Conservation (phyloP, 495 filamentous ascomycete species). For the Penicillium nucicola region DNA sequence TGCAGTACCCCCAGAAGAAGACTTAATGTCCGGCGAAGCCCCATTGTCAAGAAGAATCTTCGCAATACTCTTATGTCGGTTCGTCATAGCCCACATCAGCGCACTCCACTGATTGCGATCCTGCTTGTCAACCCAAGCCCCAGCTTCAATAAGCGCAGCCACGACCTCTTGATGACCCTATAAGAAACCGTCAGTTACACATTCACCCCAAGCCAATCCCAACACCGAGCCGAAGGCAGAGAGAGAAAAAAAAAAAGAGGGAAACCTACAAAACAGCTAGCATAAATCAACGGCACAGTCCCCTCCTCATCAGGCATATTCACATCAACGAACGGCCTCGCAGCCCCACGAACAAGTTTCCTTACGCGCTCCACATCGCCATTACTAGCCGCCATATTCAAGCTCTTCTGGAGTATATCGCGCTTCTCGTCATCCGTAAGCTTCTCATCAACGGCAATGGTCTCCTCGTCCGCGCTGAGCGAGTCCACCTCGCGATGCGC, state of each 20-base stretch:
- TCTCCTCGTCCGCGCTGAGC: conserved; percentile 73
- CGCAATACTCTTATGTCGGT: conserved; percentile 91
- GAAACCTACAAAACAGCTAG: conserved; percentile 89
- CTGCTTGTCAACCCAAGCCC: conserved; percentile 89
- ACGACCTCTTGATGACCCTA: conserved; percentile 93
- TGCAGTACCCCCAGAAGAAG: conserved; percentile 88
- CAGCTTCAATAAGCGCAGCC: conserved; percentile 74
- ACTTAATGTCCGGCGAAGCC: conserved; percentile 92
- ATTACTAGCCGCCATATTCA: conserved; percentile 97
- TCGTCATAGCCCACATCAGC: conserved; percentile 99
- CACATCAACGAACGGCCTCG: conserved; percentile 76
- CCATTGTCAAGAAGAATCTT: conserved; percentile 90
- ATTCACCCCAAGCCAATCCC: neutral
- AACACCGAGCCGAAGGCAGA: no score
- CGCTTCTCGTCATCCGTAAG: conserved; percentile 75
- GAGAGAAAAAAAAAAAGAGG: conserved; percentile 1
- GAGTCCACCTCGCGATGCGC: conserved; percentile 71
- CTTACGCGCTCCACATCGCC: conserved; percentile 81
- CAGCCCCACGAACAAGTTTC: conserved; percentile 71
- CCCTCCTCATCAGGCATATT: conserved; percentile 93
- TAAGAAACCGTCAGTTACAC: conserved; percentile 8
- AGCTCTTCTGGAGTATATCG: conserved; percentile 73
- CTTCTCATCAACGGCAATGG: conserved; percentile 68
- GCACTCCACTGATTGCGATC: conserved; percentile 97
- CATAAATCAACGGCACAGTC: conserved; percentile 92